Evolutionary conservation across 192 early-diverging fungal genomes (phyloP), one percentile per base, ranked within the genome.

Genomic region (Pilaira anomala): DNA sequence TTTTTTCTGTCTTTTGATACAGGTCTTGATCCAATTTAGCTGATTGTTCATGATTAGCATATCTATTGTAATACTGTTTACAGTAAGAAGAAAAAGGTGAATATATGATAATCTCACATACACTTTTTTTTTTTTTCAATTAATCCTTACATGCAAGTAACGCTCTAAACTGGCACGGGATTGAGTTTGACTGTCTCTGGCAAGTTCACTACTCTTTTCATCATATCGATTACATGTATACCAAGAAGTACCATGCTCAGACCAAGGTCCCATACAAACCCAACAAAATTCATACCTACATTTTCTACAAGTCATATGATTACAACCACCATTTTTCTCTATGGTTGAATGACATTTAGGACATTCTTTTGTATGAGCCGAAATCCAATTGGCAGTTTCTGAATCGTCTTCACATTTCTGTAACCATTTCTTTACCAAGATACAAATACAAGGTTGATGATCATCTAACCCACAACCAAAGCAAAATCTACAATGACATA

Each of bases 261-360:
- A 78, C 97, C 97, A 99, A 19, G 95, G 92, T 0, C 48, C 95
- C 84, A 89, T 85, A 76, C 97, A 99, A 36, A 99, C 92, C 97
- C 97, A 99, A 76, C 97, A 99, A 71, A 97, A 99, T 79, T 98
- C 93, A 75, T 97, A 86, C 70, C 87, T 87, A 77, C 97, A 99
- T 75, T 96, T 95, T 64, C 90, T 86, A 78, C 97, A 99, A 1
- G 93, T 97, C 97, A 99, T 99, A 72, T 99, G 97, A 78, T 98
- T 99, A 81, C 97, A 99, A 14, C 97, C 97, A 55, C 97, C 97
- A 73, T 98, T 98, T 83, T 99, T 99, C 76, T 99, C 97, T 67
- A 99, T 98, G 0, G 90, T 94, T 16, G 93, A 84, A 63, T 86
- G 80, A 79, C 97, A 99, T 72, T 94, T 93, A 24, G 90, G 76